Evolutionary conservation across 2,329 filamentous ascomycete species (phyloP).

Genomic region (Rutstroemia sp.): DNA sequence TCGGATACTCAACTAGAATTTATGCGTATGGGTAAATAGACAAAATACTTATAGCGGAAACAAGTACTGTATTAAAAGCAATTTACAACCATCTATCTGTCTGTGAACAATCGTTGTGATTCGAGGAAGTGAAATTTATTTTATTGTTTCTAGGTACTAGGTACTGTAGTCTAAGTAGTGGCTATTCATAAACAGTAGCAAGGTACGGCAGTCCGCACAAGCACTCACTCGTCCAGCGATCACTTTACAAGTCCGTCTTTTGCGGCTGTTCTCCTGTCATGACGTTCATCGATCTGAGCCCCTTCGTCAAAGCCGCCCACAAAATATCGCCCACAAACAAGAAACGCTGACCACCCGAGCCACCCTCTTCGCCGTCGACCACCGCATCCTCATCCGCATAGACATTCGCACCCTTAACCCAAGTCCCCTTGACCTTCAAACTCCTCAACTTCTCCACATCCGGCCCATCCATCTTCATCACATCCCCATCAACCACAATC

Average conservation of each 20-base stretch:
- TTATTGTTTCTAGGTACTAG: too few relatives aligned
- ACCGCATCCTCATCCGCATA: conserved; percentile 1
- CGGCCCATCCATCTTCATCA: conserved; percentile 33
- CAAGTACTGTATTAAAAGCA: too few relatives aligned
- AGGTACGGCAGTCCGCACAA: too few relatives aligned
- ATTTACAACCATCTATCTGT: too few relatives aligned
- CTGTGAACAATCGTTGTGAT: too few relatives aligned
- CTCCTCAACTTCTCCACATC: conserved; percentile 41
- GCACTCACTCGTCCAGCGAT: too few relatives aligned
- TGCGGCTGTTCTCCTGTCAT: not conserved
- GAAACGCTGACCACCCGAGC: not conserved
- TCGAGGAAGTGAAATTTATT: too few relatives aligned
- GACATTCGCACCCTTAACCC: conserved; percentile 49
- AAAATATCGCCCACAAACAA: not conserved
- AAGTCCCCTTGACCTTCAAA: conserved; percentile 56
- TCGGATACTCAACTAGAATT: too few relatives aligned
- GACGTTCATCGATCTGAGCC: not conserved
- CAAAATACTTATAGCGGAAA: too few relatives aligned
- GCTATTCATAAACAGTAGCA: too few relatives aligned
- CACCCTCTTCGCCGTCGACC: not conserved
- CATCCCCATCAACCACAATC: conserved; percentile 56
- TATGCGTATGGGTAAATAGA: too few relatives aligned
- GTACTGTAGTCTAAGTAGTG: too few relatives aligned
- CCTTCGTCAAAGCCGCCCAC: not conserved
- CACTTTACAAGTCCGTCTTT: not conserved